Evolutionary conservation across 345 rosid species (phyloP), one percentile per base, ranked within the genome.

Genomic region (Linum tenue): DNA sequence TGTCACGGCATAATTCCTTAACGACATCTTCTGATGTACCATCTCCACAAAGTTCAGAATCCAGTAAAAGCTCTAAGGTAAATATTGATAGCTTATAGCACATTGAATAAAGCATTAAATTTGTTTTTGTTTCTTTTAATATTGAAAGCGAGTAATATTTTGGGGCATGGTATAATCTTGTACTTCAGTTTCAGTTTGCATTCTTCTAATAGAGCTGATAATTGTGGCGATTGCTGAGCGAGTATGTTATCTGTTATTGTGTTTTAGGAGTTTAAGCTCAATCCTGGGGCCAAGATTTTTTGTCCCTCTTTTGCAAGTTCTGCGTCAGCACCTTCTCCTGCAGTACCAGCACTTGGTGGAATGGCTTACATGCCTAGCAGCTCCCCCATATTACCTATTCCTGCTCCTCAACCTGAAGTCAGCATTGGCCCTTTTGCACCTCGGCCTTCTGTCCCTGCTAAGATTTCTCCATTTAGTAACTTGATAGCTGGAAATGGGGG

Each of bases 201-300:
- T 1, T 7, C 14, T 12, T 10, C 11, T 48, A 48, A 7, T 2
- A 15, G 11, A 48, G 11, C 9, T 48, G 14, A 48, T 1, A 12
- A 48, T 12, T 5, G 31, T 22, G 31, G 31, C 14, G 53, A 9
- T 48, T 5, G 3, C 53, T 48, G 53, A 48, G 6, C 14, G 9
- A 2, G 53, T 48, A 48, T 48, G 9, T 15, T 48, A 3, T 48
- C 11, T 39, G 36, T 40, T 37, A 57, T 9, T 41, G 41, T 60
- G 60, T 51, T 63, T 15, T 76, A 92, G 98, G 98, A 82, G 62
- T 91, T 81, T 80, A 92, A 87, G 81, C 92, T 92, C 69, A 92
- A 92, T 69, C 91, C 96, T 14, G 86, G 72, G 63, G 98, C 98
- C 67, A 86, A 86, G 76, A 68, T 70, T 48, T 92, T 89, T 76